phyloP scores from a whole-genome alignment of 345 rosid genomes.

The Linum lewisii region DNA sequence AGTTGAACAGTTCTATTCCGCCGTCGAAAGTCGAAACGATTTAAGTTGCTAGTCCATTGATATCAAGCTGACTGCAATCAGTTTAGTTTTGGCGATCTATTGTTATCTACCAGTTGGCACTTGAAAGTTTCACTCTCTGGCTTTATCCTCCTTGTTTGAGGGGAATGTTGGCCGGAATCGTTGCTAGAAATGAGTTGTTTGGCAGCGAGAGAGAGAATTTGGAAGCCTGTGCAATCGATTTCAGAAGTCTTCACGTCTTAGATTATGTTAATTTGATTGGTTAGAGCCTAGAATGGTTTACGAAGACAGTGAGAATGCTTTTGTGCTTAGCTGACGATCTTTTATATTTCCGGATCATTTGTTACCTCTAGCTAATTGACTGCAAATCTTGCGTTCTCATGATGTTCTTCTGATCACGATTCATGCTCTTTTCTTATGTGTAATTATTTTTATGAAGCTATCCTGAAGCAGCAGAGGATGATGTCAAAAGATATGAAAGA shows the following conservation, averaged over 20 bases:
- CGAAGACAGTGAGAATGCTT: too few species aligned
- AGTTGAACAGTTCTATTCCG: background rate
- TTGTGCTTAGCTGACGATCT: background rate
- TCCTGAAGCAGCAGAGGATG: constrained; percentile 83
- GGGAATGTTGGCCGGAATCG: background rate
- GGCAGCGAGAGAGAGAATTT: too few species aligned
- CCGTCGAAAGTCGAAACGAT: background rate
- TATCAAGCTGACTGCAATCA: background rate
- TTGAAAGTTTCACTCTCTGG: background rate
- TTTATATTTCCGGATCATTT: background rate
- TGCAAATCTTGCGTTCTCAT: too few species aligned
- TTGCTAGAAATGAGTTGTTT: background rate
- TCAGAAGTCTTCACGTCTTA: too few species aligned
- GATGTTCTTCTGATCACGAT: background rate
- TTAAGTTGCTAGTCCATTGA: background rate
- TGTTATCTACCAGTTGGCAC: background rate
- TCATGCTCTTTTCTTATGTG: background rate
- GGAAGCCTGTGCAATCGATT: too few species aligned
- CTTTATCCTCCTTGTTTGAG: background rate
- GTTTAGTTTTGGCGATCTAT: background rate
- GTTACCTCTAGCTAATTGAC: too few species aligned
- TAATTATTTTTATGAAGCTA: constrained; percentile 34
- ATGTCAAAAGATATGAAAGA: constrained; percentile 70
- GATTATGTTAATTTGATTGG: too few species aligned
- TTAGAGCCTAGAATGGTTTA: too few species aligned